Conservation (phyloP, 768 basidiomycete genomes). For the Tulasnella sp. region DNA sequence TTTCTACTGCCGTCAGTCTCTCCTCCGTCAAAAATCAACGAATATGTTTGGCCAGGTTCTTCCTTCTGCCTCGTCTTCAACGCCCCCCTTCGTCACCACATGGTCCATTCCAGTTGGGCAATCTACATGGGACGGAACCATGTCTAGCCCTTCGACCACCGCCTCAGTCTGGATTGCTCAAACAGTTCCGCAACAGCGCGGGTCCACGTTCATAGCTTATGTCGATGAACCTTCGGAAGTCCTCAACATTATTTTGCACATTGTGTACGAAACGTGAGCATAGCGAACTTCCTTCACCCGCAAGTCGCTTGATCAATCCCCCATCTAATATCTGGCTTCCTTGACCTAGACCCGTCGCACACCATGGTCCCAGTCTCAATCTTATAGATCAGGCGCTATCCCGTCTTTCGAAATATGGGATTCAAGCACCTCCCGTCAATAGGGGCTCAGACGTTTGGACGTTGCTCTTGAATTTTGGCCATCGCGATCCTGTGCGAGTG, state of each 20-base stretch:
- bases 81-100: too few relatives aligned
- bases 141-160: neutral
- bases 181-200: neutral
- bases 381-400: slow-evolving; percentile 47
- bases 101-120: too few relatives aligned
- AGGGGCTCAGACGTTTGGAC: neutral
- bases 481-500: slow-evolving; percentile 55
- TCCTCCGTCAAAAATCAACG: slow-evolving; percentile 47
- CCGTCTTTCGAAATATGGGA: slow-evolving; percentile 48
- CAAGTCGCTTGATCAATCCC: slow-evolving; percentile 34
- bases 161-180: neutral
- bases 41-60: slow-evolving; percentile 57
- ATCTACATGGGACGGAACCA: too few relatives aligned
- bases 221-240: neutral
- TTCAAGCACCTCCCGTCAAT: slow-evolving; percentile 26
- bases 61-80: neutral
- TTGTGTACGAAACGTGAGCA: slow-evolving; percentile 2
- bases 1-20: slow-evolving; percentile 65
- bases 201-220: neutral
- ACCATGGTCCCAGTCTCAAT: slow-evolving; percentile 34
- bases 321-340: neutral
- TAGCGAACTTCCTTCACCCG: slow-evolving; percentile 31
- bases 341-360: slow-evolving; percentile 7
- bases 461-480: slow-evolving; percentile 53
- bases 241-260: slow-evolving; percentile 9